Evolutionary conservation across 1,284 basidiomycete genomes (phyloP).

Genomic region (Rhodotorula glutinis): DNA sequence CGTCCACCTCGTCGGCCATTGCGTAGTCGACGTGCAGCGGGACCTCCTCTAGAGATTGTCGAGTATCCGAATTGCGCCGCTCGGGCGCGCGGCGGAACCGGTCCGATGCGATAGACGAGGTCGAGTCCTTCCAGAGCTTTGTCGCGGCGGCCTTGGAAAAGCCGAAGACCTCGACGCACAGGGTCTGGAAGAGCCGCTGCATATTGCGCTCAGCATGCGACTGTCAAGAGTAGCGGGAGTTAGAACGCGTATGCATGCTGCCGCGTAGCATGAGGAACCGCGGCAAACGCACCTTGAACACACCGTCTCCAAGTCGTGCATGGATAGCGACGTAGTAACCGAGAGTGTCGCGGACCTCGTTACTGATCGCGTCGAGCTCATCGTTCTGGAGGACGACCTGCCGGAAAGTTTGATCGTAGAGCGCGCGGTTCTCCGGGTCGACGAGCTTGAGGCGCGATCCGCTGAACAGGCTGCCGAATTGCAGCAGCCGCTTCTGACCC

Average conservation of each 20-base stretch:
- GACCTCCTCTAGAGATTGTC: too few species aligned
- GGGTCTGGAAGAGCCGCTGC: slow-evolving; percentile 20
- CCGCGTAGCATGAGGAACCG: not conserved
- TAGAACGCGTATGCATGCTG: not conserved
- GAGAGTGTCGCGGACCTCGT: slow-evolving; percentile 14
- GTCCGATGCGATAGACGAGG: not conserved
- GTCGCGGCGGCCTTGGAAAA: not conserved
- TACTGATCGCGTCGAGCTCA: slow-evolving; percentile 23
- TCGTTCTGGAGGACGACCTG: slow-evolving; percentile 18
- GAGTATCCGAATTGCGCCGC: too few species aligned
- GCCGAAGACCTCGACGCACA: slow-evolving; percentile 16
- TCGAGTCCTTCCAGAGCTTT: not conserved
- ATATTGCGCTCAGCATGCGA: slow-evolving; percentile 10
- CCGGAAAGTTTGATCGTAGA: not conserved
- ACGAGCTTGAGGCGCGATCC: slow-evolving; percentile 20
- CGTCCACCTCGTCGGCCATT: not conserved
- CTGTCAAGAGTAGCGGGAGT: not conserved
- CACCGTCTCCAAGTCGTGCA: slow-evolving; percentile 26
- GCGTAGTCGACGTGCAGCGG: not conserved
- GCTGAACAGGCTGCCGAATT: slow-evolving; percentile 35
- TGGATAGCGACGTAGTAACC: slow-evolving; percentile 32
- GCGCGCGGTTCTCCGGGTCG: slow-evolving; percentile 5
- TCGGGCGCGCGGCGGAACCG: too few species aligned
- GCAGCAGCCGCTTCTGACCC: slow-evolving; percentile 15
- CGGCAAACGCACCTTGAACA: slow-evolving; percentile 20